These are phyloP conservation scores for Ogataea ganodermae DNA, from an alignment of 805 yeast genomes.

Conservation along the genomic window DNA sequence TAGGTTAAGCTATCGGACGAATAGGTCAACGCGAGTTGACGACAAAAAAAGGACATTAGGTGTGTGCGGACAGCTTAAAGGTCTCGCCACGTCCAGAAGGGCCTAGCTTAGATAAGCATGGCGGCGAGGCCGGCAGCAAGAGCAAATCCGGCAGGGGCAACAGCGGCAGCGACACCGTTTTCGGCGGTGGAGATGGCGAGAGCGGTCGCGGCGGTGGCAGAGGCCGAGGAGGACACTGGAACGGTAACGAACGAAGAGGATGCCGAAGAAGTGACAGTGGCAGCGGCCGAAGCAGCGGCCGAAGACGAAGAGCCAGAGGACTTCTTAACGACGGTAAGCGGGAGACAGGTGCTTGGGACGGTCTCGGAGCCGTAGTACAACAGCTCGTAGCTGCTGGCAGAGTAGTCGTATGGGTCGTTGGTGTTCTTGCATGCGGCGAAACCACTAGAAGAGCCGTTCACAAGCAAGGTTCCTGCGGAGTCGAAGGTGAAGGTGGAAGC, in stretches of 20 bases:
- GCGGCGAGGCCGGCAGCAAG: conserved; percentile 18
- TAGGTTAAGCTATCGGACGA: too few species aligned
- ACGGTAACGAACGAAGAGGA: conserved; percentile 10
- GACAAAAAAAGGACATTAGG: too few species aligned
- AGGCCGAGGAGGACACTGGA: conserved; percentile 7
- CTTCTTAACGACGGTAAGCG: conserved; percentile 11
- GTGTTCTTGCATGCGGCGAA: conserved; percentile 44
- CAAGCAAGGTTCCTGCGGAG: conserved; percentile 26
- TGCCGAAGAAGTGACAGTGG: conserved; percentile 2
- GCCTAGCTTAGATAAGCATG: conserved; percentile 9
- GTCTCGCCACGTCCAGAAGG: neutral
- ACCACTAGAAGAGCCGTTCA: conserved; percentile 32
- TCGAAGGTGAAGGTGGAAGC: conserved; percentile 11
- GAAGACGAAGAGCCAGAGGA: conserved; percentile 13
- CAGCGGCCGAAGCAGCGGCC: neutral
- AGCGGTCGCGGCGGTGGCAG: conserved; percentile 7
- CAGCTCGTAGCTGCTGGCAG: conserved; percentile 31
- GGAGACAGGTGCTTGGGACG: conserved; percentile 17
- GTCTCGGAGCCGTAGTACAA: conserved; percentile 28
- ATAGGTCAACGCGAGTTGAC: too few species aligned
- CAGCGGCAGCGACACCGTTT: conserved; percentile 13
- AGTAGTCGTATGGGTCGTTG: conserved; percentile 43
- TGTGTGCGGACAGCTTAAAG: too few species aligned
- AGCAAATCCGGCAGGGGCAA: conserved; percentile 19
- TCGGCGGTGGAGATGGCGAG: conserved; percentile 12